phyloP scores from a whole-genome alignment of 2,329 filamentous ascomycete species.

The Talaromyces atroroseus region DNA sequence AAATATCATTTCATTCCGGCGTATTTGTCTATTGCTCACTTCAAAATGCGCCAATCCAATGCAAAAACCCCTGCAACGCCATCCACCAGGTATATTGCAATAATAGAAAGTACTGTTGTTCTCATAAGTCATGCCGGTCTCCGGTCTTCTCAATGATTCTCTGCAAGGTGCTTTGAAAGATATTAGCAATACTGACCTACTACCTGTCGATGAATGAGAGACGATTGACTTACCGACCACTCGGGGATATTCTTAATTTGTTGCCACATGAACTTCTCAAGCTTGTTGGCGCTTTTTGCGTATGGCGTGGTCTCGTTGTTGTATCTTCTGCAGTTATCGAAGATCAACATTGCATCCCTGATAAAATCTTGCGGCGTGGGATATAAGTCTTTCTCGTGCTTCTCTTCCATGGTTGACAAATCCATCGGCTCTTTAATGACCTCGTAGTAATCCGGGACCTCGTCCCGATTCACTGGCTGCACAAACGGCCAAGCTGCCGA shows the following conservation, averaged over 20 bases:
- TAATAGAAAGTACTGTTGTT: neutral
- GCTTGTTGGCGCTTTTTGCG: slow-evolving; percentile 86
- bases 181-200: slow-evolving; percentile 10
- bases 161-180: slow-evolving; percentile 35
- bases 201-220: neutral
- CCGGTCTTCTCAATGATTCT: slow-evolving; percentile 11
- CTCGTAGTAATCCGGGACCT: slow-evolving; percentile 97
- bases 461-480: slow-evolving; percentile 86
- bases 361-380: slow-evolving; percentile 87
- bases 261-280: slow-evolving; percentile 93
- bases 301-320: slow-evolving; percentile 95
- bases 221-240: slow-evolving; percentile 61
- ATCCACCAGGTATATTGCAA: neutral
- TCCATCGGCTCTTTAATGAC: slow-evolving; percentile 99
- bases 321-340: slow-evolving; percentile 91
- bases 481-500: slow-evolving; percentile 91
- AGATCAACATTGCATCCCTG: slow-evolving; percentile 80
- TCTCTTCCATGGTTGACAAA: slow-evolving; percentile 88
- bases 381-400: slow-evolving; percentile 91
- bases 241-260: slow-evolving; percentile 88
- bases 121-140: neutral
- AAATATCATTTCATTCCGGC: neutral
- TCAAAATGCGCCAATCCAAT: neutral
- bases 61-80: neutral
- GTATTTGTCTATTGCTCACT: neutral